These are phyloP conservation scores for Plasmodium gallinaceum DNA, from an alignment of 169 alveolate species.

Conservation along the genomic window DNA sequence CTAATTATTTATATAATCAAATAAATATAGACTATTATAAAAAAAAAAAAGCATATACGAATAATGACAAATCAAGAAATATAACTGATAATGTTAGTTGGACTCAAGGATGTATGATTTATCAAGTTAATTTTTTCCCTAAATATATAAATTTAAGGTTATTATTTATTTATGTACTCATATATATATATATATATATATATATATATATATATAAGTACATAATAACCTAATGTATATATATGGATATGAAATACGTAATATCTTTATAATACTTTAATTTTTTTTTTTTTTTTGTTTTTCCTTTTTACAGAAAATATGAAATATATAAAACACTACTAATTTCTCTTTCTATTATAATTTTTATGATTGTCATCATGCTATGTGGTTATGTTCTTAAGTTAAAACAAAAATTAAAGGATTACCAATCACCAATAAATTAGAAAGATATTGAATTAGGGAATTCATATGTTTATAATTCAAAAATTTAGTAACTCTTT, in stretches of 20 bases:
- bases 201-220: neutral
- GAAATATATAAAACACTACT: neutral
- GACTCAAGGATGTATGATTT: conserved; percentile 12
- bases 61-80: neutral
- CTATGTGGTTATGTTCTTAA: conserved; percentile 1
- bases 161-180: neutral
- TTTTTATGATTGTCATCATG: neutral
- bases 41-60: neutral
- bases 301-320: neutral
- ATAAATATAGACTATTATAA: too few species aligned
- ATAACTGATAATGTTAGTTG: conserved; percentile 1
- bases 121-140: neutral
- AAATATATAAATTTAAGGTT: neutral
- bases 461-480: too few species aligned
- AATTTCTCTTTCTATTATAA: neutral
- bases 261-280: too few species aligned
- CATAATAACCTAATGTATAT: neutral
- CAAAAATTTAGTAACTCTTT: too few species aligned
- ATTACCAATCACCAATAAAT: neutral
- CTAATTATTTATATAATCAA: too few species aligned
- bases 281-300: neutral
- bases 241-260: neutral
- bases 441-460: too few species aligned
- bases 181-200: neutral
- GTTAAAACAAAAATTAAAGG: neutral